Evolutionary conservation across 352 stramenopile genomes (phyloP).

Genomic region (Thraustochytrium sp.): DNA sequence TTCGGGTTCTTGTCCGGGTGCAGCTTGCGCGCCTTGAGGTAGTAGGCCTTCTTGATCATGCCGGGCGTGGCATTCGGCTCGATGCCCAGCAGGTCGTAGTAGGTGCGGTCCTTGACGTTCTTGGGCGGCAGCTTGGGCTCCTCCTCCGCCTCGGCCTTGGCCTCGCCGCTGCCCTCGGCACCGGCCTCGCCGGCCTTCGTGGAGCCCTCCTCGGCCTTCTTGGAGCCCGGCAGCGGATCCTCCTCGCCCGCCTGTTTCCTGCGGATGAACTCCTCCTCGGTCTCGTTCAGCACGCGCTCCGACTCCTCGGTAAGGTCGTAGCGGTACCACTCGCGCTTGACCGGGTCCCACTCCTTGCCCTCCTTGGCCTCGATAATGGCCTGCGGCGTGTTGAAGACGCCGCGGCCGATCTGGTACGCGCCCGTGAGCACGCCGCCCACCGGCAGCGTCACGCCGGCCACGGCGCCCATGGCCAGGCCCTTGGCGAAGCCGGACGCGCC

Average conservation of each 20-base stretch:
- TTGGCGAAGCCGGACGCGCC: conserved; percentile 62
- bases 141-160: background rate
- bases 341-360: conserved; percentile 33
- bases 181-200: background rate
- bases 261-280: conserved; percentile 39
- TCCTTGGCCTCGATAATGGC: conserved; percentile 8
- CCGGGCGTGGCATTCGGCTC: conserved; percentile 50
- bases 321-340: conserved; percentile 24
- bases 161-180: background rate
- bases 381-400: conserved; percentile 43
- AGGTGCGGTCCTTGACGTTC: conserved; percentile 49
- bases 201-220: background rate
- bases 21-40: conserved; percentile 51
- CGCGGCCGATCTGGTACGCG: conserved; percentile 59
- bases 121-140: conserved; percentile 34
- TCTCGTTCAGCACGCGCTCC: conserved; percentile 30
- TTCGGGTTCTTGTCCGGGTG: conserved; percentile 53
- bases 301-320: conserved; percentile 42
- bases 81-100: conserved; percentile 54
- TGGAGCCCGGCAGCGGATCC: too few relatives aligned
- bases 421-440: conserved; percentile 62
- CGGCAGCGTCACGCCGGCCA: conserved; percentile 58
- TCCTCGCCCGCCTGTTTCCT: background rate
- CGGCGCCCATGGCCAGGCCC: conserved; percentile 49
- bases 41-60: conserved; percentile 58